Percentiles rank a stretch among this genome's conserved stretches.
phyloP scores from a whole-genome alignment of 345 rosid species.

The Linum lewisii region DNA sequence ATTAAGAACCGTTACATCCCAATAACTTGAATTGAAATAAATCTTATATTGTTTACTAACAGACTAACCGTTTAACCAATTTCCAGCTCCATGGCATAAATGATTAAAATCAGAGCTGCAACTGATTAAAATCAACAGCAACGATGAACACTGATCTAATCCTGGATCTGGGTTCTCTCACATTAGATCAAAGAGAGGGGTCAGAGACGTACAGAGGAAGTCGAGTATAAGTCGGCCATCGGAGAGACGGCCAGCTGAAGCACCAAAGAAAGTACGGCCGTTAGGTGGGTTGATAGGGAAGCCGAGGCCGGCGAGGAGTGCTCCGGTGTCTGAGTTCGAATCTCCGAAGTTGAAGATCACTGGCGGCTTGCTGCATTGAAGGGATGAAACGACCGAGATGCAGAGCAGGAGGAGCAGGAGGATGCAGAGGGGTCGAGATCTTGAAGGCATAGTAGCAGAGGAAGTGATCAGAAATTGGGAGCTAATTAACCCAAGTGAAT shows the following conservation, averaged over 20 bases:
- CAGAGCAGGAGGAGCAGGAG: neutral
- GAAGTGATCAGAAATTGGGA: too few relatives aligned
- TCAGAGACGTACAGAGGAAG: slow-evolving; percentile 53
- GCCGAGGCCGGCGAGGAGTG: slow-evolving; percentile 75
- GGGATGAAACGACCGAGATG: neutral
- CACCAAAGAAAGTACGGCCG: slow-evolving; percentile 57
- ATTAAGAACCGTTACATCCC: too few relatives aligned
- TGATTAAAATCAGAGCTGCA: too few relatives aligned
- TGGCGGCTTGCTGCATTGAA: slow-evolving; percentile 34
- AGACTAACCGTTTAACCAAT: too few relatives aligned
- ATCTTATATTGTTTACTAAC: too few relatives aligned
- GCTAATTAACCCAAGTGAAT: too few relatives aligned
- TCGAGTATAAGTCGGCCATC: slow-evolving; percentile 84
- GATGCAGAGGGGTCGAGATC: neutral
- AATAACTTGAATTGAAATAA: too few relatives aligned
- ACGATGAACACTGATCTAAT: neutral
- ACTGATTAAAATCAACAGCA: too few relatives aligned
- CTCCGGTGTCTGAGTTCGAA: slow-evolving; percentile 94
- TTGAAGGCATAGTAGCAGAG: slow-evolving; percentile 6
- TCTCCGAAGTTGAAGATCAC: slow-evolving; percentile 82
- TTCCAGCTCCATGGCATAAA: too few relatives aligned
- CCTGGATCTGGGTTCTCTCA: too few relatives aligned
- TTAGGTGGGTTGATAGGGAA: slow-evolving; percentile 53
- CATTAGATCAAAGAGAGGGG: neutral
- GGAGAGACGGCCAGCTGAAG: slow-evolving; percentile 66